Percentiles rank a stretch among this genome's conserved stretches.
These are phyloP conservation scores for Neurospora sp. DNA, from an alignment of 495 filamentous ascomycete genomes.

Conservation along the genomic window DNA sequence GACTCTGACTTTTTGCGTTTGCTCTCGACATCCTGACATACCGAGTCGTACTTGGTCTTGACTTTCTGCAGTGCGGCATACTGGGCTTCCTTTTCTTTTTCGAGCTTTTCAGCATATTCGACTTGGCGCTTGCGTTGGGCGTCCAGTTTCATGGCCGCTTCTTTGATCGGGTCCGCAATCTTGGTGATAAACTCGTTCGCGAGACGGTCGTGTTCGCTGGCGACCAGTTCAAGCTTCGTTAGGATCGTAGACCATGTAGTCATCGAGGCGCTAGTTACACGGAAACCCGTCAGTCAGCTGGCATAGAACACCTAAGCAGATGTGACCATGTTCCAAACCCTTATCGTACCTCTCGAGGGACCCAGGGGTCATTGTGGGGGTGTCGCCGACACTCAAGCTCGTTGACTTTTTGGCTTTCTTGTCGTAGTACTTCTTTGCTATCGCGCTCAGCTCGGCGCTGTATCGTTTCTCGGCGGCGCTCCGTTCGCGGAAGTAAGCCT, in stretches of 20 bases:
- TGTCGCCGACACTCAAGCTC: constrained; percentile 86
- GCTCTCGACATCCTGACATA: constrained; percentile 89
- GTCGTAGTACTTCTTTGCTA: constrained; percentile 93
- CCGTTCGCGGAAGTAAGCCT: constrained; percentile 93
- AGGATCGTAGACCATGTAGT: constrained; percentile 96
- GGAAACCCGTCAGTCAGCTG: neutral
- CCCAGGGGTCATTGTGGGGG: constrained; percentile 83
- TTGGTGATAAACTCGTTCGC: constrained; percentile 62
- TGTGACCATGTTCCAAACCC: neutral
- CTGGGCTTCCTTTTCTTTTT: constrained; percentile 74
- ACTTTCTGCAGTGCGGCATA: constrained; percentile 82
- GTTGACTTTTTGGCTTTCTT: constrained; percentile 89
- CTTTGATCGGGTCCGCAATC: constrained; percentile 77
- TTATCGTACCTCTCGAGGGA: constrained; percentile 68
- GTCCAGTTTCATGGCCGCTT: constrained; percentile 63
- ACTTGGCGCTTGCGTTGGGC: constrained; percentile 86
- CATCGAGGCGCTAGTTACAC: constrained; percentile 59
- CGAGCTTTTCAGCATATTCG: constrained; percentile 78
- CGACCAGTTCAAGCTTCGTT: constrained; percentile 74
- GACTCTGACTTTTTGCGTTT: constrained; percentile 89
- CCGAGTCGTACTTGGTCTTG: constrained; percentile 86
- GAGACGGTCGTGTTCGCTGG: constrained; percentile 80
- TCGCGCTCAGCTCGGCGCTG: constrained; percentile 67
- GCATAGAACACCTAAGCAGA: neutral
- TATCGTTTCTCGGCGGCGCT: constrained; percentile 95